phyloP scores from a whole-genome alignment of 1,284 basidiomycete species.

The Kalmanozyma brasiliensis region DNA sequence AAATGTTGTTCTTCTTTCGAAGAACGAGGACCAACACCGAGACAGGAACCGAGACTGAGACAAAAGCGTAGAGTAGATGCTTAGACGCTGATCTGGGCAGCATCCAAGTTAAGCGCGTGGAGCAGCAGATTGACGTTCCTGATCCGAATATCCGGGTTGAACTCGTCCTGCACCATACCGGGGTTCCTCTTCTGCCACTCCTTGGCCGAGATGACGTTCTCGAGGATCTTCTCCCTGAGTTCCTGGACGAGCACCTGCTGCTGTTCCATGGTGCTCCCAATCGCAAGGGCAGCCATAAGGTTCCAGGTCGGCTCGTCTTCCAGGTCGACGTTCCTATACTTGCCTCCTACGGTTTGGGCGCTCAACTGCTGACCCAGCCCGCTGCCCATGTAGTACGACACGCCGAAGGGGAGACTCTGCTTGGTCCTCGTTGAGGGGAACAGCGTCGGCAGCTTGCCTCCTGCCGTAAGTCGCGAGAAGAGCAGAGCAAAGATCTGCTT shows the following conservation, averaged over 20 bases:
- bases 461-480: constrained; percentile 80
- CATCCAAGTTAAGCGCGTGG: constrained; percentile 66
- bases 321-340: constrained; percentile 72
- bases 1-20: neutral
- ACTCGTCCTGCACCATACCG: constrained; percentile 20
- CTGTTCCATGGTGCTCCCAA: constrained; percentile 87
- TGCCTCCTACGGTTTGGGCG: constrained; percentile 38
- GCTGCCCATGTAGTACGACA: constrained; percentile 66
- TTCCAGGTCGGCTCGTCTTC: constrained; percentile 92
- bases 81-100: constrained; percentile 65
- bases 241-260: constrained; percentile 83
- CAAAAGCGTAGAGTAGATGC: no score
- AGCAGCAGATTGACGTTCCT: constrained; percentile 64
- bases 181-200: constrained; percentile 51
- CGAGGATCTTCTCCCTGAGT: constrained; percentile 89
- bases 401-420: constrained; percentile 71
- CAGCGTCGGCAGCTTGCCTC: constrained; percentile 73
- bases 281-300: constrained; percentile 86
- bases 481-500: constrained; percentile 77
- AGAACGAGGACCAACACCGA: neutral
- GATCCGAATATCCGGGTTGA: constrained; percentile 54
- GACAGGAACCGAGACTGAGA: no score
- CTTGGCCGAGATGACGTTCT: constrained; percentile 81
- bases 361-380: constrained; percentile 44
- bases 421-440: constrained; percentile 89